Conservation (phyloP, 2,329 filamentous ascomycete species). For the Daldinia eschscholtzii region DNA sequence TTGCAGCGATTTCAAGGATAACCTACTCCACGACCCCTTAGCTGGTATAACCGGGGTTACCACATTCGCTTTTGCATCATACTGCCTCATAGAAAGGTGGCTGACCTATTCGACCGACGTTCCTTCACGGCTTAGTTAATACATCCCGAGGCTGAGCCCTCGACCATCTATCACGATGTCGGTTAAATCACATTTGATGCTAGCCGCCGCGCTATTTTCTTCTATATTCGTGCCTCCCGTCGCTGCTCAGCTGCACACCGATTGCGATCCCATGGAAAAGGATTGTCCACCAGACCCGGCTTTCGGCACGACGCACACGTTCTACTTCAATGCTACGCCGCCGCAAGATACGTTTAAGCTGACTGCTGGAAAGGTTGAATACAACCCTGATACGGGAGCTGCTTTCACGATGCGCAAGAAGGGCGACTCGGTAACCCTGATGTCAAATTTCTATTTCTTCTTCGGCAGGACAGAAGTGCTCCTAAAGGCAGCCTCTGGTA, state of each 20-base stretch:
- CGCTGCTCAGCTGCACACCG: slow-evolving; percentile 79
- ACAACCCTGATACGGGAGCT: slow-evolving; percentile 72
- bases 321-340: slow-evolving; percentile 74
- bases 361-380: slow-evolving; percentile 74
- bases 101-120: slow-evolving; percentile 1
- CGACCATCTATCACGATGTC: slow-evolving; percentile 35
- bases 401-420: slow-evolving; percentile 77
- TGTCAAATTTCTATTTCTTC: slow-evolving; percentile 86
- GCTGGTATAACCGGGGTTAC: slow-evolving; percentile 12
- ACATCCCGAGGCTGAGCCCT: slow-evolving; percentile 16
- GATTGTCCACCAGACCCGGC: slow-evolving; percentile 80
- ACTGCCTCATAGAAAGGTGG: slow-evolving; percentile 1
- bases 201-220: slow-evolving; percentile 58
- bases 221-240: slow-evolving; percentile 60
- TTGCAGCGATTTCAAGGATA: slow-evolving; percentile 8
- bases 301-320: slow-evolving; percentile 72
- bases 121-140: neutral
- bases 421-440: slow-evolving; percentile 82
- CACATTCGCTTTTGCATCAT: slow-evolving; percentile 14
- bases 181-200: slow-evolving; percentile 36
- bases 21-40: slow-evolving; percentile 9
- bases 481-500: slow-evolving; percentile 80
- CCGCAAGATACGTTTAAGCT: slow-evolving; percentile 75
- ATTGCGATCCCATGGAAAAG: slow-evolving; percentile 80
- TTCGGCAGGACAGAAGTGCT: slow-evolving; percentile 83